Evolutionary conservation across 257 asterid species (phyloP), one percentile per base, ranked within the genome.

Genomic region (Penstemon barbatus): DNA sequence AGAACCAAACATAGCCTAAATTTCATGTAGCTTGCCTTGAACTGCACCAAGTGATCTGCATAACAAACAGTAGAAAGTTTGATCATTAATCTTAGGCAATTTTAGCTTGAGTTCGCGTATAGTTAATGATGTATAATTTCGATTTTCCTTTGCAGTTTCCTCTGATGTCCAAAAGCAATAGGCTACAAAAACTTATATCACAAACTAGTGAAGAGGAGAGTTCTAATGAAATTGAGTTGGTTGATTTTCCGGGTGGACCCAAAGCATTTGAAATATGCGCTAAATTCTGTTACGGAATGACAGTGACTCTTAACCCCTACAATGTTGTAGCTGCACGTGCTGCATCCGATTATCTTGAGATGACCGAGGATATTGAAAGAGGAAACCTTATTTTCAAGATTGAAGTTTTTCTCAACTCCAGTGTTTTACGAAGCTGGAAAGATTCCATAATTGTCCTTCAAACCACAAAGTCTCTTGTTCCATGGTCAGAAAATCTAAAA

Each of bases 321-420:
- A 92, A 90, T 64, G 90, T 92, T 12, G 98, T 86, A 42, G 89
- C 97, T 5, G 89, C 84, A 40, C 95, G 98, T 3, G 88, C 95
- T 77, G 98, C 93, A 10, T 80, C 98, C 4, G 97, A 92, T 85
- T 89, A 85, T 70, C 97, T 92, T 50, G 95, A 88, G 75, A 92
- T 92, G 98, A 81, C 86, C 0, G 98, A 90, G 66, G 92, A 88
- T 41, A 69, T 86, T 0, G 98, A 92, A 25, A 82, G 82, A 63
- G 96, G 98, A 76, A 92, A 92, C 78, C 86, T 92, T 5, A 72
- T 82, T 67, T 70, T 86, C 61, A 92, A 92, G 70, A 90, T 92
- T 0, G 98, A 92, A 49, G 90, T 90, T 42, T 92, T 90, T 72
- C 89, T 92, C 66, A 90, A 85, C 81, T 90, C 97, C 11, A 85